These are phyloP conservation scores for Copromyces sp. DNA, from an alignment of 495 filamentous ascomycete genomes.

Conservation along the genomic window DNA sequence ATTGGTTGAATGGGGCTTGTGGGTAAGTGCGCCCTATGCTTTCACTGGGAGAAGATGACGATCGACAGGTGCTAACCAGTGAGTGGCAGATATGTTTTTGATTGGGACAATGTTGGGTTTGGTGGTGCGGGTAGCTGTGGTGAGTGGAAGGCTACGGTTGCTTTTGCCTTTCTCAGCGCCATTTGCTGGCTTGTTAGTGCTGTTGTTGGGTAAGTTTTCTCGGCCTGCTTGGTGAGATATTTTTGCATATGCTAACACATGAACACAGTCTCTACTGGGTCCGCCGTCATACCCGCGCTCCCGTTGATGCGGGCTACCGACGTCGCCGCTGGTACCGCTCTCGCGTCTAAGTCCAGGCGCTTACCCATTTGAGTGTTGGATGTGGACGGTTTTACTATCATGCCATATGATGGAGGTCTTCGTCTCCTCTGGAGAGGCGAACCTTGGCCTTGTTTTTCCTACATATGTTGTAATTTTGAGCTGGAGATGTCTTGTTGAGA, in stretches of 20 bases:
- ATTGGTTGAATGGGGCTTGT: constrained; percentile 40
- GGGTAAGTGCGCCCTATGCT: constrained; percentile 46
- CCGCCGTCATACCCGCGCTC: constrained; percentile 18
- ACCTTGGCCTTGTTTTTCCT: too few species aligned
- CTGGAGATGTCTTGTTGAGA: too few species aligned
- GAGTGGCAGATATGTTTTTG: constrained; percentile 59
- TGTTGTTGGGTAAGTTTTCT: constrained; percentile 30
- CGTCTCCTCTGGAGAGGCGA: not conserved
- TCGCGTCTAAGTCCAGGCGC: constrained; percentile 23
- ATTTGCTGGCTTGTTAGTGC: constrained; percentile 55
- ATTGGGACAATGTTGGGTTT: constrained; percentile 85
- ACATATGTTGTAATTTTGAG: too few species aligned
- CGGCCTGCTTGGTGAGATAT: not conserved
- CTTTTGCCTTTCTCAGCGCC: constrained; percentile 58
- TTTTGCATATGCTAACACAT: not conserved
- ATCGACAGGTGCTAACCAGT: not conserved
- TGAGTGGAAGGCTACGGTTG: constrained; percentile 56
- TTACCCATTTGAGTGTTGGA: too few species aligned
- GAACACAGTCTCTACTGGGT: constrained; percentile 31
- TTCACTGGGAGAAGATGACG: too few species aligned
- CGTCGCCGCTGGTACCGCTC: constrained; percentile 35
- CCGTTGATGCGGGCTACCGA: constrained; percentile 11
- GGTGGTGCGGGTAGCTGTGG: constrained; percentile 54
- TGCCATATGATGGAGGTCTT: not conserved
- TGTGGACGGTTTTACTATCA: too few species aligned